Conservation (phyloP, 768 basidiomycete species). For the Xanthoconium purpureum region DNA sequence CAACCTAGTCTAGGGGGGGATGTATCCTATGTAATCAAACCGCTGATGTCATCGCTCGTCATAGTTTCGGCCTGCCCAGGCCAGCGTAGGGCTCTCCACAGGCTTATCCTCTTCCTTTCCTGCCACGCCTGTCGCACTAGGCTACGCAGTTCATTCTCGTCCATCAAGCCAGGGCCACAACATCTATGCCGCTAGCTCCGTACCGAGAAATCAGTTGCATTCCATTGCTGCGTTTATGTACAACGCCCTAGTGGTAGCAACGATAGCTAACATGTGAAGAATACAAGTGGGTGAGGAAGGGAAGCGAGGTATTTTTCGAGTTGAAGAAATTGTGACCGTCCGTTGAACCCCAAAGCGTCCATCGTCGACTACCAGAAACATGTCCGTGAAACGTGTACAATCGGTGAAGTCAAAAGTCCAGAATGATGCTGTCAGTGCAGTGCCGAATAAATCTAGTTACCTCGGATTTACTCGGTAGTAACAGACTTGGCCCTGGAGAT, state of each 20-base stretch:
- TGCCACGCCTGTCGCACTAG: no score
- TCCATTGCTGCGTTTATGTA: not conserved
- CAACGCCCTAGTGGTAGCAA: not conserved
- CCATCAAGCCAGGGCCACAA: no score
- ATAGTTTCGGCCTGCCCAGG: no score
- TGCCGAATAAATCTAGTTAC: not conserved
- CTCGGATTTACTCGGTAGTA: conserved; percentile 56
- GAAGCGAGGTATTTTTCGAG: not conserved
- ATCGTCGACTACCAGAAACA: conserved; percentile 24
- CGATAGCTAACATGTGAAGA: not conserved
- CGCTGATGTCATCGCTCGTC: no score
- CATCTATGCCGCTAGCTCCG: no score
- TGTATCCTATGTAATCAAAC: no score
- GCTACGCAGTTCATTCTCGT: no score
- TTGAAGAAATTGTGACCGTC: conserved; percentile 12
- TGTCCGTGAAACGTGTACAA: conserved; percentile 22
- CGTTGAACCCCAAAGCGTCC: conserved; percentile 28
- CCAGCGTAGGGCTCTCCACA: no score
- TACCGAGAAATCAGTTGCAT: not conserved
- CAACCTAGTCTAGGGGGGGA: not conserved
- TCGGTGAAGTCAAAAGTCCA: conserved; percentile 14
- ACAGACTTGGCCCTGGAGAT: conserved; percentile 67
- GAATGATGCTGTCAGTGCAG: not conserved
- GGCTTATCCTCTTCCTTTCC: no score
- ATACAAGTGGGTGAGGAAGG: not conserved